These are phyloP conservation scores for Exophiala bonariae DNA, from an alignment of 2,329 filamentous ascomycete genomes.

Conservation along the genomic window DNA sequence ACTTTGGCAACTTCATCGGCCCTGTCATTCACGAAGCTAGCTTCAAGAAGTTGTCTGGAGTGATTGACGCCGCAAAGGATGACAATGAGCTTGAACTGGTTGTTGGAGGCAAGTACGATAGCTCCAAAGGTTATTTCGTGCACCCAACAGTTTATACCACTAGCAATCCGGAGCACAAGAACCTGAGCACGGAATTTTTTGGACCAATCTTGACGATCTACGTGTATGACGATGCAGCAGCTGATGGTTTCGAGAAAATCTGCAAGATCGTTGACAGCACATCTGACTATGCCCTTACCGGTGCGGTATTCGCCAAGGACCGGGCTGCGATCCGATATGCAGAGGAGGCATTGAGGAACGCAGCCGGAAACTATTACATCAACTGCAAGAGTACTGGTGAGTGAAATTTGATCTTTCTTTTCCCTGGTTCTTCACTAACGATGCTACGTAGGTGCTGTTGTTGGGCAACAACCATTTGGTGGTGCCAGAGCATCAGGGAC, in stretches of 20 bases:
- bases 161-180: conserved; percentile 66
- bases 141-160: conserved; percentile 74
- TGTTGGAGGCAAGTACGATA: conserved; percentile 71
- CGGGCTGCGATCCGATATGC: conserved; percentile 65
- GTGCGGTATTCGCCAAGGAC: conserved; percentile 72
- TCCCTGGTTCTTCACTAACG: conserved; percentile 1
- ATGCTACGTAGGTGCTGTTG: conserved; percentile 37
- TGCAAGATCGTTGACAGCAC: conserved; percentile 68
- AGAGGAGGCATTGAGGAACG: conserved; percentile 69
- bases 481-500: conserved; percentile 58
- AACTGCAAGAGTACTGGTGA: conserved; percentile 71
- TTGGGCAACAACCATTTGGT: conserved; percentile 54
- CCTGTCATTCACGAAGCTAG: conserved; percentile 75
- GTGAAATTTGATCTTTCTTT: background rate
- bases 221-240: conserved; percentile 67
- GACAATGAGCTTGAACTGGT: conserved; percentile 68
- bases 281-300: conserved; percentile 76
- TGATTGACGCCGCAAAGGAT: conserved; percentile 71
- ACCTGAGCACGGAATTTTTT: conserved; percentile 73
- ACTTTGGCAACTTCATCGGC: conserved; percentile 72
- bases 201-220: conserved; percentile 69
- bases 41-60: conserved; percentile 72
- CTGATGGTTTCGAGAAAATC: conserved; percentile 54
- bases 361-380: conserved; percentile 82
- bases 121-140: conserved; percentile 71